phyloP scores from a whole-genome alignment of 768 basidiomycete species.

The Mycena pura region DNA sequence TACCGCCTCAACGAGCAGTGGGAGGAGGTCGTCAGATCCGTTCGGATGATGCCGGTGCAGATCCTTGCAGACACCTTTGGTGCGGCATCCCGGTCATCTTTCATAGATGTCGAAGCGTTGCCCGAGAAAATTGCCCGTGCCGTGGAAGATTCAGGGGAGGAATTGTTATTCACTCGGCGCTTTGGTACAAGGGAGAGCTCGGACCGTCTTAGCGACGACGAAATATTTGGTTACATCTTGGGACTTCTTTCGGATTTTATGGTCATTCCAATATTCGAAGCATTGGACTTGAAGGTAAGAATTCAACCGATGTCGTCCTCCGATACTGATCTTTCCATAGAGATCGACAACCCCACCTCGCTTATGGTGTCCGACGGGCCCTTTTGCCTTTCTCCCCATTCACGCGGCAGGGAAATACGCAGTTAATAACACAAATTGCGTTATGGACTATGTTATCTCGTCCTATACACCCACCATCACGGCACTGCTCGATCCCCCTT shows the following conservation, averaged over 20 bases:
- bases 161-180: no score
- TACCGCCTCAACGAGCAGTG: conserved; percentile 27
- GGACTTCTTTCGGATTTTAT: neutral
- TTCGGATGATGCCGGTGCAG: conserved; percentile 25
- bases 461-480: conserved; percentile 27
- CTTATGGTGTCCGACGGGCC: conserved; percentile 16
- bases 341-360: conserved; percentile 2
- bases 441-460: conserved; percentile 25
- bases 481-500: conserved; percentile 11
- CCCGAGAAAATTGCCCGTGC: no score
- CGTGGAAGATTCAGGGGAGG: no score
- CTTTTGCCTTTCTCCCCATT: no score
- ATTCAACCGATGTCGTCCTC: neutral
- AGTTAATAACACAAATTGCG: neutral
- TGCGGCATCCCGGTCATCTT: neutral
- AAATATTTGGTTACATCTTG: neutral
- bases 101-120: no score
- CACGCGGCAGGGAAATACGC: conserved; percentile 26
- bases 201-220: conserved; percentile 15
- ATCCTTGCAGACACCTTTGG: conserved; percentile 9
- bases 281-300: conserved; percentile 8
- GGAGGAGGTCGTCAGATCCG: conserved; percentile 20
- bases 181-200: no score
- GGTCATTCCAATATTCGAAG: conserved; percentile 4
- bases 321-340: neutral